These are phyloP conservation scores for Colletotrichum liaoningense DNA, from an alignment of 2,329 filamentous ascomycete genomes.

Conservation along the genomic window DNA sequence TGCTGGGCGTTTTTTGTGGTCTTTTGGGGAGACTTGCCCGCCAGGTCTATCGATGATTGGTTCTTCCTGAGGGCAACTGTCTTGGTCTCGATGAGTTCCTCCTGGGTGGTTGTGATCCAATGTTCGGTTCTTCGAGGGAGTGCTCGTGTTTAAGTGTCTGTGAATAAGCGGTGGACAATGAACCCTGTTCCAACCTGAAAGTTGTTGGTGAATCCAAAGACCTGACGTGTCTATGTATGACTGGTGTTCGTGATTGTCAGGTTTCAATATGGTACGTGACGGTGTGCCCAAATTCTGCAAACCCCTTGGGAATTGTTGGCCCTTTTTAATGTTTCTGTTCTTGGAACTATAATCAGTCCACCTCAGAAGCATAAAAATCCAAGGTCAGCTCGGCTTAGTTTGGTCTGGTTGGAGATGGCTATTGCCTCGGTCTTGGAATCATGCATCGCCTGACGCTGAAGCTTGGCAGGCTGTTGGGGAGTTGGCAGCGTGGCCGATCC, in stretches of 20 bases:
- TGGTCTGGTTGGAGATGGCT: neutral
- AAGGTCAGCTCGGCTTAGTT: constrained; percentile 8
- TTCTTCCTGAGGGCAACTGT: neutral
- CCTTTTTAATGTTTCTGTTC: constrained; percentile 4
- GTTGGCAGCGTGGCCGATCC: constrained; percentile 1
- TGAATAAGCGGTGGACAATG: neutral
- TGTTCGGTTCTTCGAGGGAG: neutral
- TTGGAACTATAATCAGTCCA: constrained; percentile 23
- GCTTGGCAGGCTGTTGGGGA: constrained; percentile 17
- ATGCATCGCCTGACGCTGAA: constrained; percentile 28
- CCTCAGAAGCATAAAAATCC: neutral
- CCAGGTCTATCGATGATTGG: neutral
- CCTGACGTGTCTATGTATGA: constrained; percentile 12
- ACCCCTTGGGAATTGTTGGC: neutral
- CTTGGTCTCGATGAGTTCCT: neutral
- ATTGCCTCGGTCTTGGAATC: constrained; percentile 17
- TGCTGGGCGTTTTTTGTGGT: constrained; percentile 46
- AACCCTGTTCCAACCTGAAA: constrained; percentile 1
- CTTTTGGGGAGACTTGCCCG: neutral
- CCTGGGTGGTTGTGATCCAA: neutral
- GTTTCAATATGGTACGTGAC: constrained; percentile 1
- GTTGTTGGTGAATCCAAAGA: constrained; percentile 8
- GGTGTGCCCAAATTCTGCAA: neutral
- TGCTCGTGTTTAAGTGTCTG: neutral
- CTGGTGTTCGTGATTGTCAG: neutral